Evolutionary conservation across 495 filamentous ascomycete genomes (phyloP), one percentile per base, ranked within the genome.

Genomic region (Friedmanniomyces simplex): DNA sequence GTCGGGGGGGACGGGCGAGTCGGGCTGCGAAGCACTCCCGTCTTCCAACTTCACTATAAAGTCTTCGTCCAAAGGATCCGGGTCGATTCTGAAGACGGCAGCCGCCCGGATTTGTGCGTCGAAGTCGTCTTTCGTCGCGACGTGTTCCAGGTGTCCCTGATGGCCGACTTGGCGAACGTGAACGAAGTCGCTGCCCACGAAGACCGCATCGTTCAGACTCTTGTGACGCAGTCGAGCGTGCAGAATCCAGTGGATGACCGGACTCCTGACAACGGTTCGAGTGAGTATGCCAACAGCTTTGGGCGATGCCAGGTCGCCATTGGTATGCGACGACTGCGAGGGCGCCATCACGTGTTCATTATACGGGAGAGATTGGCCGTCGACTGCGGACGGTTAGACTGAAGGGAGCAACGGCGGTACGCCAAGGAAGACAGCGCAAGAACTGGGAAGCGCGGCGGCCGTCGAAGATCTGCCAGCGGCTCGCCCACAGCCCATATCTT

Each of bases 141-240:
- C 76, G 57, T 89, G 82, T 47, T 82, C 77, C 13, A 96, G 77
- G 56, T 82, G 82, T 14, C 79, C 79, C 72, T 85, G 73, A 59
- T 72, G 56, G 42, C 70, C 68, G 64, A 86, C 71, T 71, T 86
- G 82, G 62, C 85, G 84, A 60, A 98, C 80, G 50, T 88, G 80
- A 42, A 89, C 74, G 65, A 74, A 81, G 46, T 81, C 73, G 54
- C 86, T 77, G 6, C 62, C 62, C 20, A 98, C 79, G 59, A 96
- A 90, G n/a, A 90, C 83, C 60, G 96, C 86, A 75, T 98, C 91
- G 53, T 95, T 91, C 54, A 81, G 77, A 10, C 77, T 66, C 48
- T 74, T 72, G 55, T 81, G 80, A 43, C 89, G 76, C 50, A 97
- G 76, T 57, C 85, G 80, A 10, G 85, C 88, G 11, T 91, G 90